A percentile compares a stretch with the other conserved stretches of the same genome.
These are phyloP conservation scores for Pholiota molesta DNA, from an alignment of 768 basidiomycete species.

Conservation along the genomic window DNA sequence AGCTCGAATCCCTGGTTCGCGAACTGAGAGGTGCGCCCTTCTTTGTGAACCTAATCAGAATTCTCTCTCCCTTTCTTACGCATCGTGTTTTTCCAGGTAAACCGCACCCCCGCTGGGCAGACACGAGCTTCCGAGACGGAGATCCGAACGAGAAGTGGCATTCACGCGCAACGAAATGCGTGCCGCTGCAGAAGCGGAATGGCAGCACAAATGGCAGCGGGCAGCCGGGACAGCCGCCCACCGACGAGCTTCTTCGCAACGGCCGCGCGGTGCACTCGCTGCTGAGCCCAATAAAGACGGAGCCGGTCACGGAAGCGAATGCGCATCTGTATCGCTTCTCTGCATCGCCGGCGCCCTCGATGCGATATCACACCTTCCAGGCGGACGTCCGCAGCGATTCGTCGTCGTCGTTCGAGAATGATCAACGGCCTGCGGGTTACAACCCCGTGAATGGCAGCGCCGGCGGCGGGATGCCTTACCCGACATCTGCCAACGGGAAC, in stretches of 20 bases:
- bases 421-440: slow-evolving; percentile 35
- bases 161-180: slow-evolving; percentile 76
- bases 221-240: slow-evolving; percentile 39
- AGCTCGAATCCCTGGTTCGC: slow-evolving; percentile 89
- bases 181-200: slow-evolving; percentile 37
- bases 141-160: slow-evolving; percentile 88
- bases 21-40: slow-evolving; percentile 71
- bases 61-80: not conserved
- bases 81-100: slow-evolving; percentile 53
- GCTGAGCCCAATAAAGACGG: slow-evolving; percentile 70
- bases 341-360: slow-evolving; percentile 57
- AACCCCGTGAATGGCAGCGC: slow-evolving; percentile 27
- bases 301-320: slow-evolving; percentile 52
- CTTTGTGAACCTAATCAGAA: not conserved
- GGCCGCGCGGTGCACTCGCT: slow-evolving; percentile 46
- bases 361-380: slow-evolving; percentile 57
- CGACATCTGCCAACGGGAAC: slow-evolving; percentile 2
- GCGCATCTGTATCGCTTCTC: slow-evolving; percentile 72
- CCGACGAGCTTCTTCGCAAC: slow-evolving; percentile 35
- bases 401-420: slow-evolving; percentile 39
- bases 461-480: slow-evolving; percentile 13
- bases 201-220: slow-evolving; percentile 17
- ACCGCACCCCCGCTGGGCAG: slow-evolving; percentile 87
- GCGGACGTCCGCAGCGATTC: slow-evolving; percentile 43
- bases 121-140: slow-evolving; percentile 75